Percentiles rank a stretch among this genome's conserved stretches.
These are phyloP conservation scores for Hysterium pulicare DNA, from an alignment of 2,329 filamentous ascomycete genomes.

Conservation along the genomic window DNA sequence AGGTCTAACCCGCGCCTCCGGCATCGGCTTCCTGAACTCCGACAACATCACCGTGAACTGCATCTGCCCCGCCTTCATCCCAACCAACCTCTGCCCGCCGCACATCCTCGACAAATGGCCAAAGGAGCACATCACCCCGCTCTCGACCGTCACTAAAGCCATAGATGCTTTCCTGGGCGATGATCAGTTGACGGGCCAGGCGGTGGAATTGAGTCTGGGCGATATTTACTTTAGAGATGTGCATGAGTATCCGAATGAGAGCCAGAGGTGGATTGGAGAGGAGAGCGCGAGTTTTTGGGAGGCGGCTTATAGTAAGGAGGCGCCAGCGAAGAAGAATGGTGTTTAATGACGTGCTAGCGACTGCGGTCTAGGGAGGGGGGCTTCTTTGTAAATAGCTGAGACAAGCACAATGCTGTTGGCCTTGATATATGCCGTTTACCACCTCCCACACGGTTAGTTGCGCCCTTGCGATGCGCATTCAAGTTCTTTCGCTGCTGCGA, in stretches of 20 bases:
- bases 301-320: constrained; percentile 24
- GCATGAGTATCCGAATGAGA: constrained; percentile 39
- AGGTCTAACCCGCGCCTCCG: constrained; percentile 36
- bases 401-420: no score
- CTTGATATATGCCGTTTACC: no score
- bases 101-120: constrained; percentile 35
- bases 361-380: no score
- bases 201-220: constrained; percentile 41
- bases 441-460: no score
- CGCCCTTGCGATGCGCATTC: no score
- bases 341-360: no score
- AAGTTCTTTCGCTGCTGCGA: no score
- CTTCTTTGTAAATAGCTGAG: no score
- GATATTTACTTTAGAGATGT: constrained; percentile 40
- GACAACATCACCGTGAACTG: constrained; percentile 40
- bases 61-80: constrained; percentile 40
- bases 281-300: constrained; percentile 33
- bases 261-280: constrained; percentile 37
- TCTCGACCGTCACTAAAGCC: constrained; percentile 39
- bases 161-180: constrained; percentile 37
- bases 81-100: constrained; percentile 38
- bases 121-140: constrained; percentile 40
- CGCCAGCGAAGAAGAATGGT: constrained; percentile 19
- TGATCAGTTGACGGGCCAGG: constrained; percentile 36
- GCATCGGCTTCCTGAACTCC: constrained; percentile 26